A percentile compares a stretch with the other conserved stretches of the same genome.
Evolutionary conservation across 2,329 filamentous ascomycete species (phyloP).

Genomic region (Ophiobolus disseminans): DNA sequence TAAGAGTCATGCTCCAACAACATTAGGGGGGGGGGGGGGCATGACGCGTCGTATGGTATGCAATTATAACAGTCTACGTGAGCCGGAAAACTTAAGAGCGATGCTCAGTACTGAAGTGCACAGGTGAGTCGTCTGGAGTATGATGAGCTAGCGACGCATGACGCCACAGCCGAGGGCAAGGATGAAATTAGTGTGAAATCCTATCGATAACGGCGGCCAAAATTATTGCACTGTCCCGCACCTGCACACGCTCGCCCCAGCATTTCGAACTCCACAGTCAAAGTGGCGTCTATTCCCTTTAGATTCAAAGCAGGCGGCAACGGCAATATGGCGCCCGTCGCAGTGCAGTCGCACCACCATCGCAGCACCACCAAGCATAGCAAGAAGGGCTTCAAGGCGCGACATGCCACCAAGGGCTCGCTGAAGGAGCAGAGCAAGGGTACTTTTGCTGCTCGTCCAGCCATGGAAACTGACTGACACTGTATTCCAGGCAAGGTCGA

Average conservation of each 20-base stretch:
- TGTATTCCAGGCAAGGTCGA: conserved; percentile 73
- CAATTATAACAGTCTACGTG: no score
- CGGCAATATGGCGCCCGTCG: conserved; percentile 72
- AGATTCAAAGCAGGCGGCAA: conserved; percentile 81
- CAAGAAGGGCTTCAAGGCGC: conserved; percentile 92
- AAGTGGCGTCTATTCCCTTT: conserved; percentile 64
- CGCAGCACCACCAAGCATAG: conserved; percentile 87
- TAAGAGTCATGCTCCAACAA: no score
- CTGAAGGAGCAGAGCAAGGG: conserved; percentile 87
- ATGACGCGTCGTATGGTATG: no score
- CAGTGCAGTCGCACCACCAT: conserved; percentile 75
- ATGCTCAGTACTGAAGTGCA: no score
- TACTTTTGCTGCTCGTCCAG: conserved; percentile 43
- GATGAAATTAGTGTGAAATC: conserved; percentile 10
- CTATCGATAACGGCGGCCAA: conserved; percentile 19
- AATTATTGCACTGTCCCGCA: conserved; percentile 33
- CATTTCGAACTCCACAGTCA: conserved; percentile 24
- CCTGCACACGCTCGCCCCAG: conserved; percentile 20
- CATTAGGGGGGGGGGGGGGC: no score
- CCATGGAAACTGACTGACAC: conserved; percentile 17
- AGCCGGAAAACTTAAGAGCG: no score
- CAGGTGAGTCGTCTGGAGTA: no score
- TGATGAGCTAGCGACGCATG: conserved; percentile 3
- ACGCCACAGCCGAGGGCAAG: conserved; percentile 30
- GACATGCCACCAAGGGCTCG: conserved; percentile 86